Conservation (phyloP, 78 protist species). For the Protostelium mycophagum region DNA sequence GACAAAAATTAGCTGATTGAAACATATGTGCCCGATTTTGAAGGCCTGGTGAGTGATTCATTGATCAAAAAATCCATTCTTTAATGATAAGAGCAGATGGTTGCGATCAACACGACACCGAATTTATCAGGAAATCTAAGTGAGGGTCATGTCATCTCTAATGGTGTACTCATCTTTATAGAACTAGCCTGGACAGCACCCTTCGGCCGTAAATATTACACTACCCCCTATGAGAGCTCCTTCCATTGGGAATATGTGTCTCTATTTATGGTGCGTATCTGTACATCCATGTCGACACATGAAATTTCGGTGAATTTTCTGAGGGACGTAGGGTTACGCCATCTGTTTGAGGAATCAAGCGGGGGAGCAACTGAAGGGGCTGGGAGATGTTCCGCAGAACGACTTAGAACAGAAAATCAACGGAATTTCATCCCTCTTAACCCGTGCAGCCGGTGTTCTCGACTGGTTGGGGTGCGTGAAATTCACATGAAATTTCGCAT, state of each 20-base stretch:
- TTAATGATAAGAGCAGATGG: background rate
- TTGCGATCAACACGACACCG: background rate
- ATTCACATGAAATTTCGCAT: background rate
- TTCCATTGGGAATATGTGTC: background rate
- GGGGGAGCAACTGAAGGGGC: background rate
- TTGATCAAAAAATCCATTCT: background rate
- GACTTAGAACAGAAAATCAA: background rate
- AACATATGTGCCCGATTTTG: background rate
- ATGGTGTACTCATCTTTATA: background rate
- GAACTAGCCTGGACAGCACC: background rate
- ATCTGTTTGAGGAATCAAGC: background rate
- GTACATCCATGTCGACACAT: too few relatives aligned
- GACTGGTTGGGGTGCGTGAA: background rate
- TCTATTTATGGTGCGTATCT: background rate
- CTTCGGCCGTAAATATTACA: background rate
- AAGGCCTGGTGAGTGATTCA: background rate
- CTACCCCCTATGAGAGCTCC: background rate
- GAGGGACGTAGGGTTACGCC: background rate
- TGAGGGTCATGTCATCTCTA: background rate
- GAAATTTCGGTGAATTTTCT: background rate
- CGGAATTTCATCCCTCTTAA: background rate
- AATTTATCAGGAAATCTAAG: background rate
- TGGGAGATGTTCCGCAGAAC: background rate
- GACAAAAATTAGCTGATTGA: background rate
- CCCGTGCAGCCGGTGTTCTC: background rate